Conservation (phyloP, 371 early-diverging fungal species). For the Sporodiniella umbellata region DNA sequence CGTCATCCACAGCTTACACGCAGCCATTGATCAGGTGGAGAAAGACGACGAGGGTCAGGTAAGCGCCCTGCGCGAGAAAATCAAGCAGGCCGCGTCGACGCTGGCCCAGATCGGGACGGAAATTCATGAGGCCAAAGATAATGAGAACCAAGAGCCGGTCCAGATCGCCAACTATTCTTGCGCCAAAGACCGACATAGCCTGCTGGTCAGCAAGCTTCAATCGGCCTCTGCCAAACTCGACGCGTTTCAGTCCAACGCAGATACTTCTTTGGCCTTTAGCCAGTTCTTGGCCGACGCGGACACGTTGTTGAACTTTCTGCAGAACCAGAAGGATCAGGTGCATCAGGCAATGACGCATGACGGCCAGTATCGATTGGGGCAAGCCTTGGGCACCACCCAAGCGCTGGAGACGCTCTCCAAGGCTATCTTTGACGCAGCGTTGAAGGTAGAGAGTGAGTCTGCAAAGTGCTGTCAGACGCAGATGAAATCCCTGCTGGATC, state of each 20-base stretch:
- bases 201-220: slow-evolving; percentile 17
- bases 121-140: slow-evolving; percentile 17
- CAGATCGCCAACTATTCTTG: slow-evolving; percentile 46
- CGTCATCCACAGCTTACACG: slow-evolving; percentile 22
- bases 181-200: slow-evolving; percentile 31
- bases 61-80: slow-evolving; percentile 10
- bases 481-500: slow-evolving; percentile 16
- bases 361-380: slow-evolving; percentile 2
- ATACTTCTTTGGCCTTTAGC: slow-evolving; percentile 27
- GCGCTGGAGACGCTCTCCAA: slow-evolving; percentile 19
- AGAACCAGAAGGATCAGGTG: slow-evolving; percentile 24
- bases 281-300: slow-evolving; percentile 27
- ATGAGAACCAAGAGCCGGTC: slow-evolving; percentile 32
- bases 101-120: slow-evolving; percentile 21
- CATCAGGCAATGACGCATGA: slow-evolving; percentile 23
- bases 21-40: slow-evolving; percentile 25
- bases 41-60: slow-evolving; percentile 21
- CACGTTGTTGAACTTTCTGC: slow-evolving; percentile 18
- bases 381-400: slow-evolving; percentile 17
- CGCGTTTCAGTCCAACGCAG: slow-evolving; percentile 25
- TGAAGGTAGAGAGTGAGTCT: slow-evolving; percentile 23
- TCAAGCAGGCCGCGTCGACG: slow-evolving; percentile 19
- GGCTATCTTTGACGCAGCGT: slow-evolving; percentile 9
- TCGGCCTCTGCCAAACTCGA: slow-evolving; percentile 16
- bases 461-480: slow-evolving; percentile 9